Evolutionary conservation across 495 filamentous ascomycete species (phyloP).

Genomic region (Corynascus novoguineensis): DNA sequence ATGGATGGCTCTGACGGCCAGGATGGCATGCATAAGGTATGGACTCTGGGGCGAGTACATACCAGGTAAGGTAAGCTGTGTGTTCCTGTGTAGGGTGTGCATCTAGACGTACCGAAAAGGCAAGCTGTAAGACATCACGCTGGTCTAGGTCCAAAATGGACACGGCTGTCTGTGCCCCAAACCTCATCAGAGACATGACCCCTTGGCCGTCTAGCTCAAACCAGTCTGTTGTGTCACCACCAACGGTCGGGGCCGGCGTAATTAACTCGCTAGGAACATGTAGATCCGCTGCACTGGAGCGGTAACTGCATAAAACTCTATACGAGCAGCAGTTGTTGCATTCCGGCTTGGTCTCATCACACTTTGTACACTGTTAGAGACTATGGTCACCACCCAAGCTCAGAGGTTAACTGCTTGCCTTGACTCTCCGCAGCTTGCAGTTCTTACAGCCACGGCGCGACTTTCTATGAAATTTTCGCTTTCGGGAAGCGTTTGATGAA

Average conservation of each 20-base stretch:
- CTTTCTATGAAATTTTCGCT: neutral
- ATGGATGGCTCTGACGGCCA: neutral
- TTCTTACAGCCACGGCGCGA: neutral
- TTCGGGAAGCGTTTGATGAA: neutral
- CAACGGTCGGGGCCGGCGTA: neutral
- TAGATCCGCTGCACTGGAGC: neutral
- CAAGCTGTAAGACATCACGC: neutral
- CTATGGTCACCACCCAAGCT: neutral
- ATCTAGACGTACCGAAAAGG: neutral
- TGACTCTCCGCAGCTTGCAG: constrained; percentile 2
- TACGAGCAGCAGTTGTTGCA: neutral
- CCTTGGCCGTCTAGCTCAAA: neutral
- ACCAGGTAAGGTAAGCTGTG: neutral
- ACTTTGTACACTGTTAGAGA: neutral
- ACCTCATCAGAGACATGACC: neutral
- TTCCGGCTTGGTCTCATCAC: neutral
- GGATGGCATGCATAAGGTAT: constrained; percentile 1
- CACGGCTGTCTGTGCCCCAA: neutral
- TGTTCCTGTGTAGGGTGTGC: neutral
- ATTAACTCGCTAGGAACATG: neutral
- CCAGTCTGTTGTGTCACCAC: neutral
- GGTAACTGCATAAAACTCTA: neutral
- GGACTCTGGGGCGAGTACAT: neutral
- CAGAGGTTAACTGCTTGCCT: neutral
- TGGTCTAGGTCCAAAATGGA: neutral